Percentiles rank a stretch among this genome's conserved stretches.
Evolutionary conservation across 2,329 filamentous ascomycete genomes (phyloP).

Genomic region (Paraconiothyrium sp.): DNA sequence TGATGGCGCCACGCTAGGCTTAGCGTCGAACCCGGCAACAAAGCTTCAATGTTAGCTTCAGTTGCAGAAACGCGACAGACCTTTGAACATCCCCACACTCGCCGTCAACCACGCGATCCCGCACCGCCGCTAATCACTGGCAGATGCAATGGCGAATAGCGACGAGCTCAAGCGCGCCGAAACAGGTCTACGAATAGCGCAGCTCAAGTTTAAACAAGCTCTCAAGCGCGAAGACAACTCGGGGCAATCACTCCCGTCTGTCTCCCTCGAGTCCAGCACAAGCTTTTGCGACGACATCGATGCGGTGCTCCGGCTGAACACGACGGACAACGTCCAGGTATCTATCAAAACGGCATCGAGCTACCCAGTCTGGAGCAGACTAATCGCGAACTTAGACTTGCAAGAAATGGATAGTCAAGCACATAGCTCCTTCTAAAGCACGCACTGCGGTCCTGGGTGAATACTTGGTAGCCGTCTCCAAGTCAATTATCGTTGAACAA

Average conservation of each 20-base stretch:
- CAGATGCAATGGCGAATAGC: constrained; percentile 30
- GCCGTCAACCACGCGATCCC: neutral
- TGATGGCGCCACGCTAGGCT: constrained; percentile 2
- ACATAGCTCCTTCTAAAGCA: constrained; percentile 73
- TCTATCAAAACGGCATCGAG: constrained; percentile 33
- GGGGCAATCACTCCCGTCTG: constrained; percentile 27
- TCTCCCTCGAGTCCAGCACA: constrained; percentile 33
- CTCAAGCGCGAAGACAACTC: constrained; percentile 33
- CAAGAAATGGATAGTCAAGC: constrained; percentile 83
- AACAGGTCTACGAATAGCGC: constrained; percentile 37
- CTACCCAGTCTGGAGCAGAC: constrained; percentile 37
- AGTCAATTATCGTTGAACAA: constrained; percentile 59
- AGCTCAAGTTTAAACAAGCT: constrained; percentile 41
- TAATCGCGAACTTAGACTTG: constrained; percentile 70
- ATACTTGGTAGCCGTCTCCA: constrained; percentile 76
- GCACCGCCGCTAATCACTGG: neutral
- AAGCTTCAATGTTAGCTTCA: neutral
- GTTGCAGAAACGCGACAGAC: neutral
- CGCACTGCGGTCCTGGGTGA: constrained; percentile 76
- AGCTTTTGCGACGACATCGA: constrained; percentile 37
- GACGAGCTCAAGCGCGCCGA: constrained; percentile 36
- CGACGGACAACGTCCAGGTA: constrained; percentile 46
- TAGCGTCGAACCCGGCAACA: constrained; percentile 17
- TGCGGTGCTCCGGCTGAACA: constrained; percentile 40
- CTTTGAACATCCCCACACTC: neutral